Conservation (phyloP, 2,329 filamentous ascomycete genomes). For the Coleophoma cylindrospora region DNA sequence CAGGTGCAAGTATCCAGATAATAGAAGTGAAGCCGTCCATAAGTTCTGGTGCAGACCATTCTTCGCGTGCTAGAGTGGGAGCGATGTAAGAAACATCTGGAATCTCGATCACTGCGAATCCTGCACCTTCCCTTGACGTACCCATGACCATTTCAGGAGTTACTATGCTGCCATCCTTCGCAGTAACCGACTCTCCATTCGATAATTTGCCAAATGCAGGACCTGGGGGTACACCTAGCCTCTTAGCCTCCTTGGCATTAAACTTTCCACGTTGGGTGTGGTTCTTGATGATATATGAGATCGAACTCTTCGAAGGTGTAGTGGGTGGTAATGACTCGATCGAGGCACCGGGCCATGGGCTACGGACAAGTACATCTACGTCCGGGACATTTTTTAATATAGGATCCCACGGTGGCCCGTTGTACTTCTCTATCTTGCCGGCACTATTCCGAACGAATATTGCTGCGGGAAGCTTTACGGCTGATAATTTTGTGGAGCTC, state of each 20-base stretch:
- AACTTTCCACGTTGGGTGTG: slow-evolving; percentile 79
- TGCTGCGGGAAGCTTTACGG: slow-evolving; percentile 63
- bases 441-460: slow-evolving; percentile 65
- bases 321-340: slow-evolving; percentile 64
- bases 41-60: slow-evolving; percentile 62
- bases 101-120: slow-evolving; percentile 76
- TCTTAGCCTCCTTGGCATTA: slow-evolving; percentile 56
- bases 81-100: slow-evolving; percentile 67
- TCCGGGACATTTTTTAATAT: slow-evolving; percentile 45
- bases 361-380: slow-evolving; percentile 66
- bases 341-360: slow-evolving; percentile 72
- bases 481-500: slow-evolving; percentile 57
- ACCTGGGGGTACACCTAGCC: slow-evolving; percentile 58
- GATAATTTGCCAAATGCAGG: slow-evolving; percentile 56
- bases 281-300: slow-evolving; percentile 83
- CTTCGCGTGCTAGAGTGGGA: slow-evolving; percentile 61
- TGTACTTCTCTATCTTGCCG: slow-evolving; percentile 64
- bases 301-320: slow-evolving; percentile 56
- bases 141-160: slow-evolving; percentile 86
- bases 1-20: slow-evolving; percentile 76
- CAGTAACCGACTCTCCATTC: slow-evolving; percentile 56
- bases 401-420: slow-evolving; percentile 58
- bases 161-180: slow-evolving; percentile 61
- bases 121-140: slow-evolving; percentile 59
- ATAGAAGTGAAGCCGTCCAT: slow-evolving; percentile 64